A percentile compares a stretch with the other conserved stretches of the same genome.
Conservation (phyloP, 2,329 filamentous ascomycete species). For the Meredithiella fracta region DNA sequence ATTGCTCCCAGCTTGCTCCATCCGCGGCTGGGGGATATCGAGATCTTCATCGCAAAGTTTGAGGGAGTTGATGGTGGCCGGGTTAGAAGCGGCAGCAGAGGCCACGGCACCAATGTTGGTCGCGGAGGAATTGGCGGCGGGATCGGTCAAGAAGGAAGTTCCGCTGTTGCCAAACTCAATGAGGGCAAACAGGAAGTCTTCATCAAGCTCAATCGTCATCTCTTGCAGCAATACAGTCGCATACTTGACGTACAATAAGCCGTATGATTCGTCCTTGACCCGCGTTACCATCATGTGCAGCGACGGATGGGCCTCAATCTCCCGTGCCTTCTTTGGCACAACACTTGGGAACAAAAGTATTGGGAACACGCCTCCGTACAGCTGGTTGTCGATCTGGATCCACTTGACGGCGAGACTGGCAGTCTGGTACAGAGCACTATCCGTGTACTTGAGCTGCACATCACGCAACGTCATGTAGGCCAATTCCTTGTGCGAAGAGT, state of each 20-base stretch:
- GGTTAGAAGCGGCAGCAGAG: neutral
- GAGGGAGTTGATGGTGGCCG: conserved; percentile 34
- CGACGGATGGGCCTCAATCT: conserved; percentile 91
- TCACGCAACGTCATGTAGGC: conserved; percentile 88
- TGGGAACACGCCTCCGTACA: conserved; percentile 95
- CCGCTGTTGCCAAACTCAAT: conserved; percentile 88
- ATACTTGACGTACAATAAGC: conserved; percentile 96
- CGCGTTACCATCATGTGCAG: conserved; percentile 81
- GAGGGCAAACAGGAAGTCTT: conserved; percentile 94
- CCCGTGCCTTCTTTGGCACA: conserved; percentile 88
- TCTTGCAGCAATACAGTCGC: conserved; percentile 86
- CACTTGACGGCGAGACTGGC: conserved; percentile 84
- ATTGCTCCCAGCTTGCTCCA: conserved; percentile 72
- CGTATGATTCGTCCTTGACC: conserved; percentile 96
- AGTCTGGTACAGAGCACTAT: conserved; percentile 88
- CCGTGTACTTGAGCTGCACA: conserved; percentile 76
- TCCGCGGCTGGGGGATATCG: conserved; percentile 80
- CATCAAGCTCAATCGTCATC: conserved; percentile 94
- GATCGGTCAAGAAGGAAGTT: conserved; percentile 51
- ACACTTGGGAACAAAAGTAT: conserved; percentile 95
- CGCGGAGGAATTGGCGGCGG: conserved; percentile 10
- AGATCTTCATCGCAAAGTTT: conserved; percentile 78
- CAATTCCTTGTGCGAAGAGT: conserved; percentile 76
- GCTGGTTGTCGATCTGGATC: conserved; percentile 97
- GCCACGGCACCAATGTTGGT: conserved; percentile 1